phyloP scores from a whole-genome alignment of 768 basidiomycete species.

The Galerina marginata region DNA sequence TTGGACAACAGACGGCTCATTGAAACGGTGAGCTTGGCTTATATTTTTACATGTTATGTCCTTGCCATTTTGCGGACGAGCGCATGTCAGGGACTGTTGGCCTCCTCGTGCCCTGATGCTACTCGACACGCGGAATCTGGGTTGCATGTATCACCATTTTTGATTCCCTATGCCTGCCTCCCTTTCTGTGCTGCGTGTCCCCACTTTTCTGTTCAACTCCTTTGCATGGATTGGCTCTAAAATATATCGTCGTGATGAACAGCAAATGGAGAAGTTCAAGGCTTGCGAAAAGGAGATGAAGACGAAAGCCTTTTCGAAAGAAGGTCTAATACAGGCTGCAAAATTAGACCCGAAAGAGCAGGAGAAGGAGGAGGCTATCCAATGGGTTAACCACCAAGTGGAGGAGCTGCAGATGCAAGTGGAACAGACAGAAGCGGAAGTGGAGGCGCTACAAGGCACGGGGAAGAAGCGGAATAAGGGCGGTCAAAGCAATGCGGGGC shows the following conservation, averaged over 20 bases:
- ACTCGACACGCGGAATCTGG: slow-evolving; percentile 17
- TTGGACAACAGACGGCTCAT: slow-evolving; percentile 95
- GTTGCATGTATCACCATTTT: slow-evolving; percentile 19
- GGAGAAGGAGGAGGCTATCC: slow-evolving; percentile 88
- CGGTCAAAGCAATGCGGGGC: slow-evolving; percentile 65
- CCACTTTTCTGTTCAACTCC: slow-evolving; percentile 28
- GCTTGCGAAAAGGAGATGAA: slow-evolving; percentile 99
- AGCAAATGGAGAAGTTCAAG: slow-evolving; percentile 99
- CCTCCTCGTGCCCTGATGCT: slow-evolving; percentile 19
- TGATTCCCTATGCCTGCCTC: slow-evolving; percentile 22
- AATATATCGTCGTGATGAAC: slow-evolving; percentile 24
- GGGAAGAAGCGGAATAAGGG: slow-evolving; percentile 88
- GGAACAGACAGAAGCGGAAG: slow-evolving; percentile 93
- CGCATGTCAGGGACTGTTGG: slow-evolving; percentile 13
- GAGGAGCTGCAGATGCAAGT: slow-evolving; percentile 94
- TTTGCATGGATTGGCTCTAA: slow-evolving; percentile 32
- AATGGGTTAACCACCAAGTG: slow-evolving; percentile 88
- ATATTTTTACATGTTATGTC: slow-evolving; percentile 19
- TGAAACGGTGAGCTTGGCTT: slow-evolving; percentile 78
- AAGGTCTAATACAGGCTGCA: slow-evolving; percentile 92
- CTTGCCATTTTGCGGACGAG: slow-evolving; percentile 3
- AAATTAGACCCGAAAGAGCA: slow-evolving; percentile 97
- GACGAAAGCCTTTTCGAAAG: slow-evolving; percentile 99
- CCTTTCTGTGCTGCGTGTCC: slow-evolving; percentile 26
- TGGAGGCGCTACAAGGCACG: slow-evolving; percentile 80